These are phyloP conservation scores for Fusarium sp. DNA, from an alignment of 2,329 filamentous ascomycete genomes.

Conservation along the genomic window DNA sequence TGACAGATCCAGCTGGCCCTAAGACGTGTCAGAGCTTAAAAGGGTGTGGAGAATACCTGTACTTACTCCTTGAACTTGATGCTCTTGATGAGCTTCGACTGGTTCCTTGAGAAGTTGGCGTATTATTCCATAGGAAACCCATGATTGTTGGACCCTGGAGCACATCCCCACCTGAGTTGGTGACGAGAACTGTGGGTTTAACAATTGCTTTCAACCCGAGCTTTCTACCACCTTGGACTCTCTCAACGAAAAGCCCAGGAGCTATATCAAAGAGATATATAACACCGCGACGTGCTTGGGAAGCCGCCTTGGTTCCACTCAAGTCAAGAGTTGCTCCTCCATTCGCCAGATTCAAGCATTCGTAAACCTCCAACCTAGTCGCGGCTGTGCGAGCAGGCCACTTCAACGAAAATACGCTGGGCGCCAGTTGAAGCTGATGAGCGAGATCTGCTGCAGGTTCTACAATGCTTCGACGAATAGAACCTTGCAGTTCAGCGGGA, in stretches of 20 bases:
- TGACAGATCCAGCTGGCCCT: slow-evolving; percentile 34
- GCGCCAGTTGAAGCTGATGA: slow-evolving; percentile 47
- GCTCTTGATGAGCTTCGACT: slow-evolving; percentile 32
- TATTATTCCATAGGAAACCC: slow-evolving; percentile 46
- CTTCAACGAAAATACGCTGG: slow-evolving; percentile 47
- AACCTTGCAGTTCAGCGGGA: slow-evolving; percentile 43
- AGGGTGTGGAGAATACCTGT: slow-evolving; percentile 6
- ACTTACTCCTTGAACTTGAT: slow-evolving; percentile 43
- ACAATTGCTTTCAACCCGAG: slow-evolving; percentile 44
- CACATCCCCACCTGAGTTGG: slow-evolving; percentile 40
- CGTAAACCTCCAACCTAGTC: slow-evolving; percentile 49
- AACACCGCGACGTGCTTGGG: slow-evolving; percentile 42
- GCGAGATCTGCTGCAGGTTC: slow-evolving; percentile 49
- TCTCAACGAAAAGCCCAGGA: slow-evolving; percentile 49
- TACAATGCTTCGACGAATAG: slow-evolving; percentile 45
- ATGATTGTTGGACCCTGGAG: slow-evolving; percentile 45
- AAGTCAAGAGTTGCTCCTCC: slow-evolving; percentile 44
- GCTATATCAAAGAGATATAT: slow-evolving; percentile 49
- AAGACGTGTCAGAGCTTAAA: slow-evolving; percentile 43
- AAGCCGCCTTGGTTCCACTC: slow-evolving; percentile 41
- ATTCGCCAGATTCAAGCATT: slow-evolving; percentile 48
- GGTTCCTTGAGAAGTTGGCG: slow-evolving; percentile 25
- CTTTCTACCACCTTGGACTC: slow-evolving; percentile 46
- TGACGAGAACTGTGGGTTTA: slow-evolving; percentile 47
- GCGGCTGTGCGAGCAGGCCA: slow-evolving; percentile 49